phyloP scores from a whole-genome alignment of 257 asterid species.

The Fraxinus quadrangulata region DNA sequence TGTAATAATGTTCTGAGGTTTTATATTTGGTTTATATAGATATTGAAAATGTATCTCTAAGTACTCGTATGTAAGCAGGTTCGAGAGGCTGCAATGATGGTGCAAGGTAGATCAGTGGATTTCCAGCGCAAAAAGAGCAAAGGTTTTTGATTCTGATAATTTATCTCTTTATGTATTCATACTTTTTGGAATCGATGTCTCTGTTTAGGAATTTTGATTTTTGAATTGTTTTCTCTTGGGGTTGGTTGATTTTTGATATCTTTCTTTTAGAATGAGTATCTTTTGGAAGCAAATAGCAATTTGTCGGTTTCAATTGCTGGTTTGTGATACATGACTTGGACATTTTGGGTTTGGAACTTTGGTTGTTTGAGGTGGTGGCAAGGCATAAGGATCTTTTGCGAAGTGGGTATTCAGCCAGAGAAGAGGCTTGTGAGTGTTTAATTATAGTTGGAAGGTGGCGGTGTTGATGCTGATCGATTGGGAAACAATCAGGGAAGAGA shows the following conservation, averaged over 20 bases:
- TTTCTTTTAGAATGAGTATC: not conserved
- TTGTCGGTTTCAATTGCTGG: not conserved
- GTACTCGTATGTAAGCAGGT: conserved; percentile 49
- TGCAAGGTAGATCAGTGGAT: conserved; percentile 93
- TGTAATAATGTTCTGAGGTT: conserved; percentile 24
- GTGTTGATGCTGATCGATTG: not conserved
- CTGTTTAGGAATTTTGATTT: not conserved
- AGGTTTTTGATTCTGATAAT: conserved; percentile 47
- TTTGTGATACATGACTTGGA: not conserved
- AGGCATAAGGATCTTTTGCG: not conserved
- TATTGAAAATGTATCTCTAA: not conserved
- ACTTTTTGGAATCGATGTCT: not conserved
- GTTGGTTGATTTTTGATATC: not conserved
- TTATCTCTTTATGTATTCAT: not conserved
- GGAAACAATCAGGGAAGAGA: not conserved
- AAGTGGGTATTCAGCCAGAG: not conserved
- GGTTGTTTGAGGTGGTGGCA: not conserved
- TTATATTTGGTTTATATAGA: conserved; percentile 6
- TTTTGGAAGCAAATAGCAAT: not conserved
- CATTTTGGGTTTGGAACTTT: not conserved
- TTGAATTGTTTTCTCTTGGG: not conserved
- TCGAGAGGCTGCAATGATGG: conserved; percentile 83
- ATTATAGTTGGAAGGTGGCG: not conserved
- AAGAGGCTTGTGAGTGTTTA: not conserved
- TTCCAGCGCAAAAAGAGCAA: conserved; percentile 90